Conservation (phyloP, 805 yeast genomes). For the Wickerhamiella dianesei region DNA sequence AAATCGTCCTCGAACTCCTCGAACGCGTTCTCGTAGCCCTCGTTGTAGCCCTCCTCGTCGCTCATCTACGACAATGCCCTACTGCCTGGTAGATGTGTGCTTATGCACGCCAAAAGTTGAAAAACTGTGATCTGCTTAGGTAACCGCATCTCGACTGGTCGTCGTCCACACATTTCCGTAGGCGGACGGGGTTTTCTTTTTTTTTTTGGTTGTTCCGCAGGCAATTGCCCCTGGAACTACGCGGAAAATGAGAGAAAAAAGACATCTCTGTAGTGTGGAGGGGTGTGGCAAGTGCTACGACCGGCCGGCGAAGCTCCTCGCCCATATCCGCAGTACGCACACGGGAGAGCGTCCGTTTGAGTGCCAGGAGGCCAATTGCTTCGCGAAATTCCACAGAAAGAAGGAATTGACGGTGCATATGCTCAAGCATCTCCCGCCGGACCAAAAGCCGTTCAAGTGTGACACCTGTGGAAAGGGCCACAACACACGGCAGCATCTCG, state of each 20-base stretch:
- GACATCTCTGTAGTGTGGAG: slow-evolving; percentile 40
- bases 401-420: slow-evolving; percentile 70
- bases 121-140: background rate
- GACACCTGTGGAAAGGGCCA: slow-evolving; percentile 70
- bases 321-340: slow-evolving; percentile 60
- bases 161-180: background rate
- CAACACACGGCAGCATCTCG: slow-evolving; percentile 64
- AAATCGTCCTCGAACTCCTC: slow-evolving; percentile 59
- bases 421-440: slow-evolving; percentile 40
- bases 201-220: background rate
- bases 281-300: slow-evolving; percentile 65
- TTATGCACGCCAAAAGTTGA: background rate
- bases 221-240: background rate
- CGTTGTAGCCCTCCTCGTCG: slow-evolving; percentile 42
- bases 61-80: slow-evolving; percentile 7
- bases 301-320: slow-evolving; percentile 70
- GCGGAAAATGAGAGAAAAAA: slow-evolving; percentile 37
- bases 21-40: slow-evolving; percentile 48
- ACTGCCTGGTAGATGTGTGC: background rate
- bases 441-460: slow-evolving; percentile 60
- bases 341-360: slow-evolving; percentile 62
- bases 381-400: slow-evolving; percentile 52
- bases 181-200: background rate
- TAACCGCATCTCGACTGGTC: background rate
- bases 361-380: slow-evolving; percentile 44